Base-by-base conservation (phyloP, 2,329 filamentous ascomycete species). In the Pseudocercospora ulei region DNA sequence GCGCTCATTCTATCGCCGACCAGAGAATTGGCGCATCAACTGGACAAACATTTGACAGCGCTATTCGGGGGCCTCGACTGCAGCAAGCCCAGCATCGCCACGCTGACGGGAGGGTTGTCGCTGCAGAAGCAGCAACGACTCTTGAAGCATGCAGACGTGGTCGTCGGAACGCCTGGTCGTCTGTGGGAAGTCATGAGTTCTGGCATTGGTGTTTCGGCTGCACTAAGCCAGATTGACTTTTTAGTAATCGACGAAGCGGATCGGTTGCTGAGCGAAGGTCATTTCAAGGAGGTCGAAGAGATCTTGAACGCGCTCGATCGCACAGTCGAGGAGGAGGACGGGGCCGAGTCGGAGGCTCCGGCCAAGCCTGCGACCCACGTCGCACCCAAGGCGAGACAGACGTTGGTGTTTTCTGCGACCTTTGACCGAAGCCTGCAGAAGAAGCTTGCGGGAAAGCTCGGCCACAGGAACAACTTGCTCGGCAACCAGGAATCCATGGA, bases 191-290 rank as follows among this genome's bases (percentile, higher is more conserved):
- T 98, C 4, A 75, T 96, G 43, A 85, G 82, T 58, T 75, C 76
- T 1, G 82, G 81, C 28, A 71, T 73, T 7, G 76, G 78, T 4
- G 62, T 92, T 13, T 72, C 88, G 40, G 65, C 68, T 2, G 74
- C 76, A 2, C 78, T 98, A 53, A 79, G 78, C 56, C 64, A 73
- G 34, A 79, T 94, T 31, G 71, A 73, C 34, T 96, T 88, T 58
- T 66, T 98, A 2, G 85, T 96, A 0, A 72, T 98, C 1, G 90
- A 98, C 53, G 90, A 98, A 62, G 90, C 90, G 0, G 90, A 98
- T 65, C 74, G 90, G 36, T 69, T 98, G 11, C 71, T 98, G 45
- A 90, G 85, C 36, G 82, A 92, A 50, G 90, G 90, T 0, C 83
- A 95, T 57, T 98, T 94, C 65, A 88, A 95, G 61, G 90, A 98